Evolutionary conservation across 1,139 yeast species (phyloP).

Genomic region (Candida gigantensis): DNA sequence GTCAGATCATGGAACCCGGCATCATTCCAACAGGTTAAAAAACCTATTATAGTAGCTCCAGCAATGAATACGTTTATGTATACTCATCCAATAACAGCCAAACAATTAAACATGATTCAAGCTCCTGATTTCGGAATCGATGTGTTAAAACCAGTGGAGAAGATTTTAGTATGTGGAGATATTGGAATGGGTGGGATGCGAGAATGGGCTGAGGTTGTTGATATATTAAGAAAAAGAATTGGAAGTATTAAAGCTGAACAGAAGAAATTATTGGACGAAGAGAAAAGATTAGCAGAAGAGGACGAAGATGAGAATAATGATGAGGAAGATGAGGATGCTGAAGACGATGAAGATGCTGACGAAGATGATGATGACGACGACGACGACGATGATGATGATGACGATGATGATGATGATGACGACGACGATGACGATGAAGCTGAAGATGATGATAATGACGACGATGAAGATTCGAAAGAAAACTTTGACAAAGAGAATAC

Average conservation of each 20-base stretch:
- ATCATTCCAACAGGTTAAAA: conserved; percentile 31
- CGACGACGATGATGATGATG: conserved; percentile 31
- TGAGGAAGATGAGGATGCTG: conserved; percentile 37
- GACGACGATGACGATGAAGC: conserved; percentile 21
- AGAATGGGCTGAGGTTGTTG: conserved; percentile 93
- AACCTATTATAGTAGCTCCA: conserved; percentile 88
- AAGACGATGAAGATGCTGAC: conserved; percentile 31
- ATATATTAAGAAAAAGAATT: conserved; percentile 61
- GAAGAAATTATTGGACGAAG: conserved; percentile 29
- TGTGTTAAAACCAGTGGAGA: conserved; percentile 87
- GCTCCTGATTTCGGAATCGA: conserved; percentile 58
- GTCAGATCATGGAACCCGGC: conserved; percentile 89
- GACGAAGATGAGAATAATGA: conserved; percentile 41
- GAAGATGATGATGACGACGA: conserved; percentile 31
- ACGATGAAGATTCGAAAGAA: conserved; percentile 10
- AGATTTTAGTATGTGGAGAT: conserved; percentile 92
- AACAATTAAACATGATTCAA: conserved; percentile 64
- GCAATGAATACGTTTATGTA: conserved; percentile 98
- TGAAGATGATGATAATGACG: conserved; percentile 15
- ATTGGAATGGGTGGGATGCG: conserved; percentile 99
- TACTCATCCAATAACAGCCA: conserved; percentile 88
- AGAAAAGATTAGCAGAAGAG: conserved; percentile 38
- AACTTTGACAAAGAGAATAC: conserved; percentile 5
- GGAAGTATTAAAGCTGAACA: conserved; percentile 34
- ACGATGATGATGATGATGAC: conserved; percentile 29